These are phyloP conservation scores for Penicillium sclerotiorum DNA, from an alignment of 2,329 filamentous ascomycete species.

Conservation along the genomic window DNA sequence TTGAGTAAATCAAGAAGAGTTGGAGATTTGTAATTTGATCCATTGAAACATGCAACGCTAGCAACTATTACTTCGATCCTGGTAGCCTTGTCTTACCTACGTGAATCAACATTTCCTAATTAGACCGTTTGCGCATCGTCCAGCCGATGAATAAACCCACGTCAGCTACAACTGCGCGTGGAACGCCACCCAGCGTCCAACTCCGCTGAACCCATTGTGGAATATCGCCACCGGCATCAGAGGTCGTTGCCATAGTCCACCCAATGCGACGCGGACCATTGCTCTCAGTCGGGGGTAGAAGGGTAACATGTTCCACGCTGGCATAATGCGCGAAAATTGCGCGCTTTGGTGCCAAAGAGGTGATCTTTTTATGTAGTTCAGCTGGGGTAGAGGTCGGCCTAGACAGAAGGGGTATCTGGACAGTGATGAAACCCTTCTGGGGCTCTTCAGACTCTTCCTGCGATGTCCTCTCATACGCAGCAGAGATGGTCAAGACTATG, in stretches of 20 bases:
- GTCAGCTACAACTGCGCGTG: conserved; percentile 41
- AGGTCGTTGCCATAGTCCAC: conserved; percentile 44
- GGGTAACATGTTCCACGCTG: conserved; percentile 36
- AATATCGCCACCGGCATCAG: conserved; percentile 39
- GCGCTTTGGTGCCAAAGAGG: conserved; percentile 24
- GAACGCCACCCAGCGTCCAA: conserved; percentile 40
- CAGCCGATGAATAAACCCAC: conserved; percentile 43
- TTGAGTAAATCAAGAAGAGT: background rate
- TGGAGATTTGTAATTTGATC: too few species aligned
- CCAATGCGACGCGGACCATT: conserved; percentile 19
- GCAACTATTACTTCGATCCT: too few species aligned
- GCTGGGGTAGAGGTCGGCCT: conserved; percentile 18
- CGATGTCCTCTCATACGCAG: conserved; percentile 14
- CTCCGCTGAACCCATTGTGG: conserved; percentile 41
- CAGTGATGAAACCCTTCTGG: conserved; percentile 32
- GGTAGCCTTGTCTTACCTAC: too few species aligned
- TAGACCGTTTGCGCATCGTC: conserved; percentile 22
- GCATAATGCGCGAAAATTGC: conserved; percentile 38
- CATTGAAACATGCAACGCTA: too few species aligned
- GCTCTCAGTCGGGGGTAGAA: conserved; percentile 1
- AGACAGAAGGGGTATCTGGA: conserved; percentile 35
- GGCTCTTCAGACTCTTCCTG: background rate
- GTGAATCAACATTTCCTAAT: background rate
- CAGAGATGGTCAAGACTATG: conserved; percentile 35
- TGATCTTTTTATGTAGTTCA: conserved; percentile 24